Evolutionary conservation across 257 asterid species (phyloP), one percentile per base, ranked within the genome.

Genomic region (Nicotiana sylvestris): DNA sequence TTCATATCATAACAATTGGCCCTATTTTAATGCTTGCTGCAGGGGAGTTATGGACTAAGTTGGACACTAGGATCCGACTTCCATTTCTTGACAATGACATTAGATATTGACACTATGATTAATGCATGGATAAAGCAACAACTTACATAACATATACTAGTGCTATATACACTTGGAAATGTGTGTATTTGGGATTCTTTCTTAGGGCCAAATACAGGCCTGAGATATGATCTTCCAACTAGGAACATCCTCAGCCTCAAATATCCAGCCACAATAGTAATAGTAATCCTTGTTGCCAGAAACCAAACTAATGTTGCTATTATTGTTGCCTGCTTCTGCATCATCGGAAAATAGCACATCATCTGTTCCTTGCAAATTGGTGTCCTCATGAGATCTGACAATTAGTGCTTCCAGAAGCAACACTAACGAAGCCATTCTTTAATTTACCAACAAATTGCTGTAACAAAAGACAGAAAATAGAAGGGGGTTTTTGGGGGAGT

Each of bases 341-440:
- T 30, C 78, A 72, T 72, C 4, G 5, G 3, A 13, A 43, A 72
- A 8, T 15, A 46, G 61, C 39, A 21, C 39, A 13, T 82, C 83
- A 7, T 29, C 25, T 25, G 1, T 37, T n/a, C 67, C 64, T 13
- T 46, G 79, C 25, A 53, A 66, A 82, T 61, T 10, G 2, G 17
- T 70, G 12, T 33, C 21, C 12, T 66, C 53, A 1, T 29, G 37
- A 32, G 35, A n/a, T 46, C 78, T 43, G 16, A 21, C 39, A 72
- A 68, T 29, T 10, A 85, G 74, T 5, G 79, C 82, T 78, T 81
- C 84, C 13, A 82, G 9, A 64, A 85, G 62, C 57, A 85, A 81
- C 77, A 85, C 46, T 29, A 85, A 49, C 10, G 88, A 82, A 51
- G 85, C 85, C 88, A 85, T 85, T 29, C 13, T 67, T 16, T 16